These are phyloP conservation scores for Decorospora gaudefroyi DNA, from an alignment of 2,329 filamentous ascomycete species.

Conservation along the genomic window DNA sequence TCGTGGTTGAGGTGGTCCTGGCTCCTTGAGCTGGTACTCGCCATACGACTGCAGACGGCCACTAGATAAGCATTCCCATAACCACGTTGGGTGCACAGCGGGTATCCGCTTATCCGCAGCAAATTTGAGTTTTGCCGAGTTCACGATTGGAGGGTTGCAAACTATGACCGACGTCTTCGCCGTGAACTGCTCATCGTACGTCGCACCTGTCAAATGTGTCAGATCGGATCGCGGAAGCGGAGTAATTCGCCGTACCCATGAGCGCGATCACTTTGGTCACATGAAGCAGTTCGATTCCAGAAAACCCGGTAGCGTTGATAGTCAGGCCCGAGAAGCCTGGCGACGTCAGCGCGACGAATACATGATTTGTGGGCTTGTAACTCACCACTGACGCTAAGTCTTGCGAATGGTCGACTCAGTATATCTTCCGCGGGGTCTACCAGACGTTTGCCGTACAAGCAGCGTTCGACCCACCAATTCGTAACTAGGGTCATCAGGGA, in stretches of 20 bases:
- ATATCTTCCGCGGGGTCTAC: slow-evolving; percentile 71
- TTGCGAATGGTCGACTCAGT: slow-evolving; percentile 75
- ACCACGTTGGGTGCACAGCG: slow-evolving; percentile 79
- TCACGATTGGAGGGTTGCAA: slow-evolving; percentile 64
- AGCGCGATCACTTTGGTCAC: slow-evolving; percentile 75
- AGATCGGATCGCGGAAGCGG: slow-evolving; percentile 10
- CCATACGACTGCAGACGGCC: slow-evolving; percentile 56
- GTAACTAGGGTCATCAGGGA: slow-evolving; percentile 61
- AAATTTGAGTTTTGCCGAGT: slow-evolving; percentile 75
- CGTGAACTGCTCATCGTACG: slow-evolving; percentile 77
- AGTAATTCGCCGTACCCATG: slow-evolving; percentile 59
- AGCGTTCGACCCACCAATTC: slow-evolving; percentile 92
- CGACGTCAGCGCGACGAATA: slow-evolving; percentile 24
- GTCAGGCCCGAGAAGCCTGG: slow-evolving; percentile 68
- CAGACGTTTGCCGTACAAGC: slow-evolving; percentile 75
- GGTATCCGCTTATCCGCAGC: slow-evolving; percentile 76
- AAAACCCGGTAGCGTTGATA: slow-evolving; percentile 81
- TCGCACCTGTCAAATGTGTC: slow-evolving; percentile 60
- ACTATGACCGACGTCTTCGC: slow-evolving; percentile 74
- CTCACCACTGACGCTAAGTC: slow-evolving; percentile 65
- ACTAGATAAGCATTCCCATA: slow-evolving; percentile 75
- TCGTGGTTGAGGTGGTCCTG: slow-evolving; percentile 19
- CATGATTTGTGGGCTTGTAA: slow-evolving; percentile 5
- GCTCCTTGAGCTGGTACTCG: slow-evolving; percentile 44
- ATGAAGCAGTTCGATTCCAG: slow-evolving; percentile 82